Evolutionary conservation across 768 basidiomycete species (phyloP), one percentile per base, ranked within the genome.

Genomic region (Tricholoma bakamatsutake): DNA sequence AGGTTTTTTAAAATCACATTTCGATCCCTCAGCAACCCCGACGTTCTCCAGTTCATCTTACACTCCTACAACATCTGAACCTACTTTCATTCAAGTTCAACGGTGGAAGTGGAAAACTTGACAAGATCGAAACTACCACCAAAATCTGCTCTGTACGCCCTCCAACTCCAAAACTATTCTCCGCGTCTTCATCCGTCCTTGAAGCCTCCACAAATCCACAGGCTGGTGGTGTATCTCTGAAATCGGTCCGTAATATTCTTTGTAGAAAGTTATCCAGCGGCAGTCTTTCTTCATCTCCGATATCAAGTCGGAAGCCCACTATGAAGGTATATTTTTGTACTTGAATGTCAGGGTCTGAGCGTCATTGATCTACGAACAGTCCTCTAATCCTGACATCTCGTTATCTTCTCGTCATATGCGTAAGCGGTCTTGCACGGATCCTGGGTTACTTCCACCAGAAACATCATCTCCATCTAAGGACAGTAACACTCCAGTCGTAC

Each of bases 391-490:
- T 15, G 46, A 48, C 27, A 35, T 40, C 1, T 59, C 59, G 24
- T 50, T 33, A 13, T 33, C 53, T 10, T 47, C 48, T 33, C 65
- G 40, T 45, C 50, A 52, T 31, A 17, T 10, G 30, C 62, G 71
- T n/a, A 60, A 61, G 11, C 69, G 74, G 24, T 74, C 75, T 21
- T 64, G 70, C 37, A 72, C 73, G 11, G 73, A 74, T 57, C 73
- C 72, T 12, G 75, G 70, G 10, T 18, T 35, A 33, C 40, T 13
- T 21, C 12, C 35, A 52, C 30, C 46, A 12, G 24, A 47, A n/a
- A 5, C 8, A 13, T 3, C 17, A 54, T 43, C 43, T 28, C 35
- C 10, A 6, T 17, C 31, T 5, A 6, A 30, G 8, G 45, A 37
- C 15, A 53, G 17, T 5, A 28, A 30, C 15, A 18, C 17, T 13